A percentile compares a stretch with the other conserved stretches of the same genome.
These are phyloP conservation scores for Phoma herbarum DNA, from an alignment of 2,329 filamentous ascomycete genomes.

Conservation along the genomic window DNA sequence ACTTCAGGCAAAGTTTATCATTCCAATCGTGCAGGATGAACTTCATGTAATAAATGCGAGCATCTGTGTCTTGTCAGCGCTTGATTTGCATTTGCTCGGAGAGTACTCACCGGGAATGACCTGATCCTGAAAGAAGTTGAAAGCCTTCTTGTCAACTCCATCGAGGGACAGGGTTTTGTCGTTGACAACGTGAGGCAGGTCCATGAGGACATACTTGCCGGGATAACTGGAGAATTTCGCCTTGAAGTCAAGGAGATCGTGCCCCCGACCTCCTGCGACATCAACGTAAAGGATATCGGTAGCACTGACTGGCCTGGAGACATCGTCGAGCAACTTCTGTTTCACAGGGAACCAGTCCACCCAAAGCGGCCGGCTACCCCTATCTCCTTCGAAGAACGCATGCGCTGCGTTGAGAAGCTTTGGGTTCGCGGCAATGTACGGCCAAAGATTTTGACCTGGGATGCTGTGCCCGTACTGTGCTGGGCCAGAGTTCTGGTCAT, in stretches of 20 bases:
- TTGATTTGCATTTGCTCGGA: neutral
- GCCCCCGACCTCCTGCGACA: constrained; percentile 24
- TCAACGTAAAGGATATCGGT: constrained; percentile 23
- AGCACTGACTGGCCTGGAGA: neutral
- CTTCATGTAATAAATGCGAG: constrained; percentile 25
- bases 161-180: constrained; percentile 9
- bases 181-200: constrained; percentile 4
- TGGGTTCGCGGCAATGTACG: constrained; percentile 3
- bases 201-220: constrained; percentile 7
- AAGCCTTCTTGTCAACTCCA: constrained; percentile 7
- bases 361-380: constrained; percentile 9
- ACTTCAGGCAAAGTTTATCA: constrained; percentile 15
- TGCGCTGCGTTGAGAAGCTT: constrained; percentile 8
- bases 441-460: constrained; percentile 3
- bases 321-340: constrained; percentile 12
- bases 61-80: constrained; percentile 1
- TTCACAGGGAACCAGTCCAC: constrained; percentile 14
- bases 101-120: constrained; percentile 9
- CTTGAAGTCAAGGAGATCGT: constrained; percentile 19
- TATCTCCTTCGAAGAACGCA: constrained; percentile 19
- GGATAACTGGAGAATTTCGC: constrained; percentile 1
- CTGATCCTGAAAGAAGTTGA: constrained; percentile 37
- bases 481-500: constrained; percentile 32
- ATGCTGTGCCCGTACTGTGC: constrained; percentile 27
- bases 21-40: constrained; percentile 26